Base-by-base conservation (phyloP, 768 basidiomycete genomes). In the Leccinum disarticulatum region DNA sequence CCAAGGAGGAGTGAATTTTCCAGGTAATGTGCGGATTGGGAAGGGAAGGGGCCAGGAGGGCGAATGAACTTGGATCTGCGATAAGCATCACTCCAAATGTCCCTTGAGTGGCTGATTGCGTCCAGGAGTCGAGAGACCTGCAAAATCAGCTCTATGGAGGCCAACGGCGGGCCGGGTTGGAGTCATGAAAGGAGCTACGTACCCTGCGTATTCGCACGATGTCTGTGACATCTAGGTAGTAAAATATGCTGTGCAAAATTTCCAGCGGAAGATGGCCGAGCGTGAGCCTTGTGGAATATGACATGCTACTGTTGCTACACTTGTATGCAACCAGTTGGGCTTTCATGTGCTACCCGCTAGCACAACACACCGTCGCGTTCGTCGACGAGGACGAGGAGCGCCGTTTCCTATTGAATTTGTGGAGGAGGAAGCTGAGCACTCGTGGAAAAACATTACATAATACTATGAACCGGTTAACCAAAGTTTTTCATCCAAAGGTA, bases 151-250 rank as follows among this genome's bases (percentile, higher is more conserved):
- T 58, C 11, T 25, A 5, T 19, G 47, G 35, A 31, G 22, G 10
- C 5, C 28, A 13, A 1, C 25, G 6, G 55, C 17, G 43, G 30
- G 2, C 7, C 31, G 13, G n/a, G 19, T 53, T 41, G 48, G 28
- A 54, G 54, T 33, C 27, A 47, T 1, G 11, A 47, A 46, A 48
- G 11, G 10, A 8, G 17, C 14, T n/a, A 64, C 67, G 6, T 43
- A 69, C 68, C 49, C 43, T 61, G 22, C 68, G 68, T 22, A 62
- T n/a, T 36, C 59, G 49, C 55, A 64, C 10, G 52, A 68, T 57
- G 14, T 64, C 68, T 14, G 58, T 52, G 47, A 69, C 27, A 6
- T 65, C 33, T 13, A 33, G 33, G 33, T 33, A 19, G 36, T 46
- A 25, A 36, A 64, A 38, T 52, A 67, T 43, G 11, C 11, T n/a